phyloP scores from a whole-genome alignment of 2,329 filamentous ascomycete species.

The Microcyclospora tardicrescens region DNA sequence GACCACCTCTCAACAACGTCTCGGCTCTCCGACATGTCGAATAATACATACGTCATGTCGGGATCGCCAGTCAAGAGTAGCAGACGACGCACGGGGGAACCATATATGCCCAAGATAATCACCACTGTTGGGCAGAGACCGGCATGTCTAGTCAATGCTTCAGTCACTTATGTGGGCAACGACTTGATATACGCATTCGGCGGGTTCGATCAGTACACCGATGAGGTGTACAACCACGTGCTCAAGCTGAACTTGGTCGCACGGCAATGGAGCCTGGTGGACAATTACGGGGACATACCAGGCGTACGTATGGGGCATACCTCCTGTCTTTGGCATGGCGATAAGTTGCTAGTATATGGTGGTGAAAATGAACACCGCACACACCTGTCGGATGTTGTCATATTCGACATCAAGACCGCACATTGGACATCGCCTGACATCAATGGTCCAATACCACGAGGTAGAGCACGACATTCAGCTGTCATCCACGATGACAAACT shows the following conservation, averaged over 20 bases:
- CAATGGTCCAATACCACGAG: slow-evolving; percentile 71
- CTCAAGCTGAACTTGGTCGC: slow-evolving; percentile 74
- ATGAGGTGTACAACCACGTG: slow-evolving; percentile 98
- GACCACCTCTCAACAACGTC: slow-evolving; percentile 18
- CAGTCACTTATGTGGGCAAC: slow-evolving; percentile 95
- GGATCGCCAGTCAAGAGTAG: slow-evolving; percentile 62
- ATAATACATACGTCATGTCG: slow-evolving; percentile 83
- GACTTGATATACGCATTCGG: slow-evolving; percentile 97
- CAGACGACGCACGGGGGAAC: slow-evolving; percentile 46
- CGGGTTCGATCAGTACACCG: slow-evolving; percentile 96
- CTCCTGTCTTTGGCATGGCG: slow-evolving; percentile 81
- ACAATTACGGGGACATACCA: slow-evolving; percentile 97
- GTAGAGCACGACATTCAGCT: slow-evolving; percentile 82
- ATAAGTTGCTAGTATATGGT: slow-evolving; percentile 93
- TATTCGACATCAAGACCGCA: slow-evolving; percentile 87
- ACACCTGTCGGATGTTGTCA: slow-evolving; percentile 87
- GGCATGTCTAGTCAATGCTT: slow-evolving; percentile 92
- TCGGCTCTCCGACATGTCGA: slow-evolving; percentile 26
- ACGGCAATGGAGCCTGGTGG: slow-evolving; percentile 87
- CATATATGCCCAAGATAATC: slow-evolving; percentile 72
- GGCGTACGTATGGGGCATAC: slow-evolving; percentile 98
- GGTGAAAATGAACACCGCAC: slow-evolving; percentile 96
- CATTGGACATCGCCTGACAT: slow-evolving; percentile 92
- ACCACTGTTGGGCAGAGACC: slow-evolving; percentile 51
- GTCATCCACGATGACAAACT: slow-evolving; percentile 93